Evolutionary conservation across 1,139 yeast genomes (phyloP).

Genomic region (Blastobotrys proliferans): DNA sequence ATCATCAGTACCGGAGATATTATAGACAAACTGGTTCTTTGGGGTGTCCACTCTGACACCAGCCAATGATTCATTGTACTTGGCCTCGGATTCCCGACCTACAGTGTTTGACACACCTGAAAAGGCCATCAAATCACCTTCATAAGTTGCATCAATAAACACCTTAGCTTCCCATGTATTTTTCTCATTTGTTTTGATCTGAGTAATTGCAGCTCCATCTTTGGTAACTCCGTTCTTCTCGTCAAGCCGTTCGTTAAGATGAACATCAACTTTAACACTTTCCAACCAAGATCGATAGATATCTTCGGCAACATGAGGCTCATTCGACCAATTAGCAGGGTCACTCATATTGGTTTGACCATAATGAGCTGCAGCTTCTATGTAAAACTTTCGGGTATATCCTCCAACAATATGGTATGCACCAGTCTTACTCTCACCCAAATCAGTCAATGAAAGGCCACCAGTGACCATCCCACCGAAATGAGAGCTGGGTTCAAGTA

Average conservation of each 20-base stretch:
- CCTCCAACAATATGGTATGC: slow-evolving; percentile 1
- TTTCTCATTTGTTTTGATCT: neutral
- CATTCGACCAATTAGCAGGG: neutral
- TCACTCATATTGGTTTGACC: slow-evolving; percentile 2
- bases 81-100: neutral
- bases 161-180: neutral
- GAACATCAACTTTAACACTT: neutral
- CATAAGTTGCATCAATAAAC: neutral
- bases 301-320: slow-evolving; percentile 1
- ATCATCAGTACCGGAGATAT: neutral
- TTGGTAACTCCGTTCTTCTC: neutral
- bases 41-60: neutral
- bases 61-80: slow-evolving; percentile 1
- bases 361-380: slow-evolving; percentile 1
- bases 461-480: slow-evolving; percentile 2
- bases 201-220: neutral
- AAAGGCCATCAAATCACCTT: neutral
- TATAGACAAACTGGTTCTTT: slow-evolving; percentile 1
- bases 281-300: neutral
- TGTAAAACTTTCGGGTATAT: slow-evolving; percentile 1
- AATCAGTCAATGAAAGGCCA: neutral
- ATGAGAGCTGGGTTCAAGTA: neutral
- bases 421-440: neutral
- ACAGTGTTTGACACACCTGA: neutral
- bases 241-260: neutral